Base-by-base conservation (phyloP, 1,284 basidiomycete genomes). In the Peniophora sp. region DNA sequence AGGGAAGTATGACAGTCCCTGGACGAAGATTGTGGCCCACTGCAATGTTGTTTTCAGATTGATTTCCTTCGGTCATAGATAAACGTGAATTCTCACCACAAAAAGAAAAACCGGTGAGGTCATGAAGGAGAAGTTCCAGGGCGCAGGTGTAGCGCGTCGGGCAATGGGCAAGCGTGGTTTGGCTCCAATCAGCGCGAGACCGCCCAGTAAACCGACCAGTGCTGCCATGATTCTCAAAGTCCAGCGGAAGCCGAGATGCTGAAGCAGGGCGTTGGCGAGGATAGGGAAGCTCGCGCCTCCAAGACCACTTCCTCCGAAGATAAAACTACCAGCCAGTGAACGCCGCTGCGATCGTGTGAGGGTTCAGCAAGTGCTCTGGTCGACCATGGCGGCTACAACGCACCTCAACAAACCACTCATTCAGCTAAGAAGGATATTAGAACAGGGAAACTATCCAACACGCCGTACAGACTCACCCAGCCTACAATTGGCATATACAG, bases 231-330 rank as follows among this genome's bases (percentile, higher is more conserved):
- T 54, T 6, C 62, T 55, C 1, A 65, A 52, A 1, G 63, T 62
- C 62, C 62, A 65, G n/a, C 58, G 54, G 23, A 61, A 51, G 8
- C 63, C 63, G n/a, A 61, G 47, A 12, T 53, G 50, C 17, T 55
- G 55, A 10, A 63, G 53, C 2, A 65, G 52, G 14, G 57, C 52
- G 41, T 62, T 57, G 36, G 63, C 52, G 35, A 63, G 45, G 52
- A 63, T 57, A 2, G 63, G 63, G 48, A 65, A 63, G 0, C 55
- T 55, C 48, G 62, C 32, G 58, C 63, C 61, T 10, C 62, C 62
- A 6, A 63, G 50, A 32, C 62, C 61, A 3, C 61, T 59, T 2
- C 63, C 62, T 1, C 63, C 60, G 49, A 64, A 64, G 49, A 65
- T 61, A 45, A 63, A 60, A 2, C 62, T 61, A 5, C 58, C 58